Base-by-base conservation (phyloP, 768 basidiomycete species). In the Pleurotus platypus region DNA sequence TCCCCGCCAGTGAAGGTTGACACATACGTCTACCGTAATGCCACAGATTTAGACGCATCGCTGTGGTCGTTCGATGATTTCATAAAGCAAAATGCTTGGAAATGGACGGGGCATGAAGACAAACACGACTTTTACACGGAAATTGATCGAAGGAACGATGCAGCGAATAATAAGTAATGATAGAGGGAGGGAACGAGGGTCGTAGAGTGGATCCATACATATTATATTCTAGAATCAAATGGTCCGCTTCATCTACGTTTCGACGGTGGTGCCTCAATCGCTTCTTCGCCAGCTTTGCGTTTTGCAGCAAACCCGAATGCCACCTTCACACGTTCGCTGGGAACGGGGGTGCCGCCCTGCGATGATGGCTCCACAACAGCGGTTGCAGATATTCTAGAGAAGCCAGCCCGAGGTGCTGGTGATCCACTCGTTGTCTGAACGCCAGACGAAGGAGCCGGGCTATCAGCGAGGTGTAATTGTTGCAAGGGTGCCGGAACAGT, bases 1-100 rank as follows among this genome's bases (percentile, higher is more conserved):
- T 42, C 63, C 4, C 58, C 63, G 0, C 57, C 76, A 0, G 63
- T 85, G 0, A 64, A 75, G n/a, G 86, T 80, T 0, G 78, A 90
- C 59, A 86, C 89, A 2, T 98, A 97, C 65, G 77, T 93, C 20
- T 96, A 85, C 80, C 68, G 67, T 24, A 70, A 72, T 2, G 66
- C 80, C 5, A 20, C 35, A 22, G 59, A 69, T 5, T 73, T 98
- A 6, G 74, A 81, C 22, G 74, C 82, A 0, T 75, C 77, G 27
- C 70, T 90, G 3, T 98, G 95, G 95, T 80, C 84, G 0, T 94
- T 88, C 64, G 83, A 85, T n/a, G 81, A 85, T 2, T 97, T 97
- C 64, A 78, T 96, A 27, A 70, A 72, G 64, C 80, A 89, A 27
- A 89, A 84, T 61, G 86, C 90, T 2, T 83, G 83, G 78, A 87